A percentile compares a stretch with the other conserved stretches of the same genome.
Evolutionary conservation across 805 yeast species (phyloP).

Genomic region (Lachancea fermentati): DNA sequence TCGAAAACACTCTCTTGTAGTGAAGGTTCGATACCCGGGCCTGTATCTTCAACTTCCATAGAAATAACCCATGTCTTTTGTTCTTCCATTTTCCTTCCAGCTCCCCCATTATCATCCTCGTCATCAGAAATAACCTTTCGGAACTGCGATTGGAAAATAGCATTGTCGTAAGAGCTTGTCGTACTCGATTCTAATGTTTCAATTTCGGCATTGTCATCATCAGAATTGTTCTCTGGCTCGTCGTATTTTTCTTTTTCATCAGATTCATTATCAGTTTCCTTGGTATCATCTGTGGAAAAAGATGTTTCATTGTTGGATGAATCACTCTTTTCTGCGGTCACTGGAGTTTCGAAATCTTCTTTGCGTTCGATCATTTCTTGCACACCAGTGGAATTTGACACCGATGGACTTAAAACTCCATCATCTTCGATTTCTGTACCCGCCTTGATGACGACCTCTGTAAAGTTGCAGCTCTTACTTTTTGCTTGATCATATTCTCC

Average conservation of each 20-base stretch:
- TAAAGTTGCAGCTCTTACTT: slow-evolving; percentile 39
- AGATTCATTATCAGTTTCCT: slow-evolving; percentile 2
- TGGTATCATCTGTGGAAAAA: neutral
- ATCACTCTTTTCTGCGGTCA: neutral
- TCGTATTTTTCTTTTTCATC: slow-evolving; percentile 7
- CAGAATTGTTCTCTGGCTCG: slow-evolving; percentile 14
- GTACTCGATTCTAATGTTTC: slow-evolving; percentile 18
- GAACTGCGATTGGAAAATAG: slow-evolving; percentile 40
- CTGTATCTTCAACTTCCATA: slow-evolving; percentile 80
- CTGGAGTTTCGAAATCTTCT: neutral
- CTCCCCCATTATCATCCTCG: slow-evolving; percentile 16
- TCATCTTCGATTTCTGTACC: slow-evolving; percentile 11
- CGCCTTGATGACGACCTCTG: slow-evolving; percentile 41
- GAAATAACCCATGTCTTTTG: slow-evolving; percentile 36
- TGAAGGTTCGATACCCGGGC: slow-evolving; percentile 87
- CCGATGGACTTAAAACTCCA: neutral
- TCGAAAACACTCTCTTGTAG: slow-evolving; percentile 84
- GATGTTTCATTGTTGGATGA: neutral
- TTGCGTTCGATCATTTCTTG: too few relatives aligned
- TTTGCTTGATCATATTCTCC: slow-evolving; percentile 63
- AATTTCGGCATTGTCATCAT: slow-evolving; percentile 15
- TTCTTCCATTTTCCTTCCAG: slow-evolving; percentile 20
- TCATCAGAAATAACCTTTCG: slow-evolving; percentile 25
- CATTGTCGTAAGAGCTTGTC: slow-evolving; percentile 39
- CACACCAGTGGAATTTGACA: neutral